Evolutionary conservation across 2,329 filamentous ascomycete species (phyloP).

Genomic region (Xylariomycetidae sp.): DNA sequence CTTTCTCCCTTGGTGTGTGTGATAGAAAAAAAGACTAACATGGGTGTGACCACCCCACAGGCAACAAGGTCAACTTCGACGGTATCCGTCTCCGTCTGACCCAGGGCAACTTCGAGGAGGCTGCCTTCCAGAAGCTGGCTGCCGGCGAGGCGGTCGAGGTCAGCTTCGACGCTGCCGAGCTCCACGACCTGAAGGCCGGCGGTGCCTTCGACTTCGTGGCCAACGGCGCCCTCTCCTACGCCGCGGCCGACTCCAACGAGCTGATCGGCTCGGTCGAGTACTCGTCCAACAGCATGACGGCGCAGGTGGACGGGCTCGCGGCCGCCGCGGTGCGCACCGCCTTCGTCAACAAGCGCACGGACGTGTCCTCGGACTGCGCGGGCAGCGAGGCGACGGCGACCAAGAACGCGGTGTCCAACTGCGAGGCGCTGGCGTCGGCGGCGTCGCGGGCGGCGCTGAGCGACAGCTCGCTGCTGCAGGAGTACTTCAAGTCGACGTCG

Average conservation of each 20-base stretch:
- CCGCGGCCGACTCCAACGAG: slow-evolving; percentile 43
- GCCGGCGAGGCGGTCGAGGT: slow-evolving; percentile 44
- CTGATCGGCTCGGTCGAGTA: slow-evolving; percentile 50
- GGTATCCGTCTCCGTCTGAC: slow-evolving; percentile 46
- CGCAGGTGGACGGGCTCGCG: slow-evolving; percentile 48
- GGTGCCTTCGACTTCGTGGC: slow-evolving; percentile 51
- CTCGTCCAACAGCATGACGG: slow-evolving; percentile 51
- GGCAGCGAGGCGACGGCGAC: slow-evolving; percentile 38
- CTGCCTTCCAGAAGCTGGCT: slow-evolving; percentile 43
- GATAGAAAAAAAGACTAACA: too few species aligned
- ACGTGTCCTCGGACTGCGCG: slow-evolving; percentile 41
- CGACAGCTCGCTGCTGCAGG: slow-evolving; percentile 56
- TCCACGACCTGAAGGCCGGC: slow-evolving; percentile 44
- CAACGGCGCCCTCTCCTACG: slow-evolving; percentile 49
- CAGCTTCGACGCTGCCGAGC: slow-evolving; percentile 48
- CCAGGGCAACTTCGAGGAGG: slow-evolving; percentile 36
- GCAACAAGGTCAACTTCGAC: slow-evolving; percentile 23
- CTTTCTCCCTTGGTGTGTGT: slow-evolving; percentile 1
- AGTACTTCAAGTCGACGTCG: slow-evolving; percentile 50
- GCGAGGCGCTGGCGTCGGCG: slow-evolving; percentile 43
- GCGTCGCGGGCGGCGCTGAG: slow-evolving; percentile 50
- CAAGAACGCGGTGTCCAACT: slow-evolving; percentile 46
- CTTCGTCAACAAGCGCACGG: slow-evolving; percentile 44
- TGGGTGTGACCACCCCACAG: slow-evolving; percentile 5
- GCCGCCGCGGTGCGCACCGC: slow-evolving; percentile 45